Evolutionary conservation across 2,329 filamentous ascomycete species (phyloP), one percentile per base, ranked within the genome.

Genomic region (Rachicladosporium sp.): DNA sequence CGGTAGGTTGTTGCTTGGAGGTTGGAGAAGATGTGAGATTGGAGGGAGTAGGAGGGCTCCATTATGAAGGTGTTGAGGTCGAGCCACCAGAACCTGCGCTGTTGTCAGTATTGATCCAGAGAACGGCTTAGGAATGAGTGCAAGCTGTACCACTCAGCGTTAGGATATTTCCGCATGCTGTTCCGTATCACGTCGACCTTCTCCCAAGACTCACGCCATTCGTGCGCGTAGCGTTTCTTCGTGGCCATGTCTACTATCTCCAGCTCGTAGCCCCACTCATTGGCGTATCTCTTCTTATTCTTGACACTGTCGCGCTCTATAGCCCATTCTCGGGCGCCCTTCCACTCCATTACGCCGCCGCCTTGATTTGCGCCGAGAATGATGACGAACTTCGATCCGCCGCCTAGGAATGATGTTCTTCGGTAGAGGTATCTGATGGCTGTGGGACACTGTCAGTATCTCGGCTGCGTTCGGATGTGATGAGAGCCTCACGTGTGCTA

Each of bases 131-230:
- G 15, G 15, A 19, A 10, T 12, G 15, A 35, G 8, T 27, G 19
- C 3, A 9, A 19, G 23, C 31, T 7, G 11, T 70, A 94, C 91
- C 91, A 98, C 68, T 98, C 89, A 29, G 89, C 91, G 48, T 93
- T 74, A 21, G 91, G 91, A 57, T 96, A 95, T 61, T 95, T 95
- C 58, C 79, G 76, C 73, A 98, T 80, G 33, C 82, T 79, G 45
- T 85, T 83, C 45, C 89, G 78, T 53, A 98, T 78, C 32, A 86
- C 86, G 60, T 98, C 91, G 45, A 95, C 88, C 69, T 96, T 98
- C 65, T 98, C 91, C 91, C 91, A 98, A 60, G 89, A 93, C 65
- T 98, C 91, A 55, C 91, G 77, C 91, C 91, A 98, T 64, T 98
- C 91, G 64, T 98, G 91, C 23, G 91, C 89, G 59, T 98, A 98